Percentiles rank a stretch among this genome's conserved stretches.
phyloP scores from a whole-genome alignment of 345 rosid species.

The Ailanthus altissimus region DNA sequence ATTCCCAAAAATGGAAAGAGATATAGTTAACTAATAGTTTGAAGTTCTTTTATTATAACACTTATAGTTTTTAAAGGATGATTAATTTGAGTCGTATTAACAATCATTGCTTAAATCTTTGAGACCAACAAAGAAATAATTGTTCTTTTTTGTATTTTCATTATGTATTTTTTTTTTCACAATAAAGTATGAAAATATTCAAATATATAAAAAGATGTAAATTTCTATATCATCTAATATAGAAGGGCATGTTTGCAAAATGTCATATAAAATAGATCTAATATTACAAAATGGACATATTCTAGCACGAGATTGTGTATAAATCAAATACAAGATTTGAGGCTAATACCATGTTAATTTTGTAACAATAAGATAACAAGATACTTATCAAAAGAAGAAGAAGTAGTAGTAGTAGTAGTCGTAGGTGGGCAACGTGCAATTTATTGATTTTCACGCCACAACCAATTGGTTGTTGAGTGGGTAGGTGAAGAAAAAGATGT shows the following conservation, averaged over 20 bases:
- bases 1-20: too few relatives aligned
- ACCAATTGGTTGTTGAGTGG: not conserved
- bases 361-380: too few relatives aligned
- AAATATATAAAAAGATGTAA: not conserved
- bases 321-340: not conserved
- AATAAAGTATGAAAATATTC: too few relatives aligned
- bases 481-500: slow-evolving; percentile 1
- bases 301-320: not conserved
- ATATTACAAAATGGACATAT: not conserved
- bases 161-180: too few relatives aligned
- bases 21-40: too few relatives aligned
- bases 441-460: not conserved
- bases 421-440: not conserved
- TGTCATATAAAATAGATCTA: not conserved
- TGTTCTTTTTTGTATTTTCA: too few relatives aligned
- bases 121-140: not conserved
- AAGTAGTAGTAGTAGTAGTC: too few relatives aligned
- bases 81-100: too few relatives aligned
- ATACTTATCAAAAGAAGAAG: too few relatives aligned
- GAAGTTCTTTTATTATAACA: too few relatives aligned
- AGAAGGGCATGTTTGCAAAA: not conserved
- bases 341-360: too few relatives aligned
- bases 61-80: too few relatives aligned
- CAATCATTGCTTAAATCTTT: not conserved
- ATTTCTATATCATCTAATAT: not conserved